Conservation (phyloP, 176 grass and related monocot genomes). For the Chloris gayana region DNA sequence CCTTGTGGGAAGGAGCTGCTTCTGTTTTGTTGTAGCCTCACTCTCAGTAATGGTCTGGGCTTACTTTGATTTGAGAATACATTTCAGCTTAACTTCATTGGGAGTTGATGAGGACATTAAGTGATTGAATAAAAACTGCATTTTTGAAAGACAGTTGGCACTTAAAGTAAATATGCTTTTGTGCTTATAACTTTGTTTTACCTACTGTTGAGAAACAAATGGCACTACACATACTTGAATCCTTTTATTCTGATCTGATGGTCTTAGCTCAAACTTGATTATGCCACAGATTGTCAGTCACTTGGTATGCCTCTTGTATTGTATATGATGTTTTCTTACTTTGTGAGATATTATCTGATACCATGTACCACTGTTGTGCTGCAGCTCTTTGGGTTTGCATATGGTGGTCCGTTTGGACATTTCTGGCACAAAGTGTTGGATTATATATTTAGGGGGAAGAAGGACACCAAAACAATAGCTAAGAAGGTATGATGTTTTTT, state of each 20-base stretch:
- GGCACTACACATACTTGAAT: background rate
- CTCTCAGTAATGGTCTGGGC: background rate
- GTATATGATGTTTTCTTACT: slow-evolving; percentile 24
- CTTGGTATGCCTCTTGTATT: slow-evolving; percentile 12
- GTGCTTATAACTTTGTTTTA: slow-evolving; percentile 1
- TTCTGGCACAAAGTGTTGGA: slow-evolving; percentile 78
- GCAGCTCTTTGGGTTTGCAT: slow-evolving; percentile 84
- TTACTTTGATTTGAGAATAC: background rate
- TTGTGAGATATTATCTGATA: slow-evolving; percentile 24
- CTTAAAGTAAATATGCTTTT: background rate
- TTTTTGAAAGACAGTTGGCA: background rate
- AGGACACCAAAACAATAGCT: slow-evolving; percentile 80
- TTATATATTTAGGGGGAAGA: slow-evolving; percentile 88
- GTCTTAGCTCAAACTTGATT: background rate
- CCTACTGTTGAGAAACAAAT: background rate
- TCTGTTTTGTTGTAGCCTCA: slow-evolving; percentile 1
- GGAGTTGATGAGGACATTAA: background rate
- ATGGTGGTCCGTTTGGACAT: slow-evolving; percentile 94
- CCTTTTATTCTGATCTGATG: background rate
- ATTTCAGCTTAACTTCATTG: background rate
- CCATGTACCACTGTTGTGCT: background rate
- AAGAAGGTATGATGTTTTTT: slow-evolving; percentile 72
- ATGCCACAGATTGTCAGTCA: background rate
- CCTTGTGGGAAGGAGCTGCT: background rate
- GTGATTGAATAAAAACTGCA: background rate